Conservation (phyloP, 306 rosid genomes). For the Trifolium pratense region DNA sequence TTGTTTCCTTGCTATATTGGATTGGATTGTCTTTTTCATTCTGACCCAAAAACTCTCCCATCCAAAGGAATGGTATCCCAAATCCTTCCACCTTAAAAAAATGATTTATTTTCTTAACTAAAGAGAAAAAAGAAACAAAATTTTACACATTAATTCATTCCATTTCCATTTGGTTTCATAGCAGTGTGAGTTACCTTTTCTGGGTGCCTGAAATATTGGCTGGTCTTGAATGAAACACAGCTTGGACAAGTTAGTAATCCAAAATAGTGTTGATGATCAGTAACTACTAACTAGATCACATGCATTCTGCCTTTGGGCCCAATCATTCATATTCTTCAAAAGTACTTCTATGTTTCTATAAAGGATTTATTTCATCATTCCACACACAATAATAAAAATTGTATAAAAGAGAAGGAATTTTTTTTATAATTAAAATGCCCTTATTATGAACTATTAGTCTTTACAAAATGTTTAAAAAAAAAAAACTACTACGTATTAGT, state of each 20-base stretch:
- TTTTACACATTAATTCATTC: slow-evolving; percentile 11
- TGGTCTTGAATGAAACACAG: slow-evolving; percentile 16
- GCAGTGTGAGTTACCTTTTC: slow-evolving; percentile 17
- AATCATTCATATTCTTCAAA: slow-evolving; percentile 1
- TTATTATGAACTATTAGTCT: too few relatives aligned
- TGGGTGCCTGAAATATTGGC: slow-evolving; percentile 41
- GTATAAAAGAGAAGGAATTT: too few relatives aligned
- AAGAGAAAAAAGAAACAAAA: slow-evolving; percentile 23
- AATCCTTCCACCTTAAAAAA: slow-evolving; percentile 1
- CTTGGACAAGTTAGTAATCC: slow-evolving; percentile 37
- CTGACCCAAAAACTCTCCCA: background rate
- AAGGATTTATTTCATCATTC: too few relatives aligned
- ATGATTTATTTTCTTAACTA: background rate
- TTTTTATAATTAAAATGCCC: too few relatives aligned
- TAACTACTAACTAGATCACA: slow-evolving; percentile 38
- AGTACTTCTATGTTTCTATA: too few relatives aligned
- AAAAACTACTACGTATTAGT: too few relatives aligned
- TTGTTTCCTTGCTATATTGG: background rate
- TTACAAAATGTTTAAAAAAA: too few relatives aligned
- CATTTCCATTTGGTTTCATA: slow-evolving; percentile 27
- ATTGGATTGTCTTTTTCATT: slow-evolving; percentile 1
- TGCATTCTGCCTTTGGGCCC: slow-evolving; percentile 36
- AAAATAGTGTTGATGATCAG: background rate
- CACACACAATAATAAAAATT: too few relatives aligned
- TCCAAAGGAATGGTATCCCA: background rate